These are phyloP conservation scores for Malus asiatica DNA, from an alignment of 306 rosid species.

Conservation along the genomic window DNA sequence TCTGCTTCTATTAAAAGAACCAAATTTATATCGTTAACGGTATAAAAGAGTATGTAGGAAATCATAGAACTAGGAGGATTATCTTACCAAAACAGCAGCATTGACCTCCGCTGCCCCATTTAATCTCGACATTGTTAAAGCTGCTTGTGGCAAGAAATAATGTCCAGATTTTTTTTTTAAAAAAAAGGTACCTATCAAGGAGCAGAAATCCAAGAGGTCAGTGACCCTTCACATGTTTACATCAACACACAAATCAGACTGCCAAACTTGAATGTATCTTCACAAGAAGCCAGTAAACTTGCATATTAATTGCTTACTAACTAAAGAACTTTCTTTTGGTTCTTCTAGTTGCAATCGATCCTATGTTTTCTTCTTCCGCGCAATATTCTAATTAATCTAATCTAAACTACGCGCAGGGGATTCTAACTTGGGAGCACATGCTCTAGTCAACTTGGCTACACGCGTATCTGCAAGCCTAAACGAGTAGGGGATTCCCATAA, in stretches of 20 bases:
- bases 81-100: conserved; percentile 23
- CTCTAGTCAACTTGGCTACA: too few species aligned
- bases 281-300: background rate
- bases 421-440: too few species aligned
- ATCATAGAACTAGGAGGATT: background rate
- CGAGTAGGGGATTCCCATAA: too few species aligned
- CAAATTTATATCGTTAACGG: background rate
- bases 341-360: background rate
- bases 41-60: background rate
- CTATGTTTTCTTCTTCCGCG: too few species aligned
- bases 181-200: background rate
- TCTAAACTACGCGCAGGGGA: too few species aligned
- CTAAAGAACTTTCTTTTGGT: background rate
- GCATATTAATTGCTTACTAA: background rate
- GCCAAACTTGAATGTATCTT: too few species aligned
- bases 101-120: conserved; percentile 13
- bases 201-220: background rate
- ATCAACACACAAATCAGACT: background rate
- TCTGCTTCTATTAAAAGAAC: conserved; percentile 23
- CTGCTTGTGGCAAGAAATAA: conserved; percentile 7
- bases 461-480: too few species aligned
- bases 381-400: too few species aligned
- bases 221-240: background rate
- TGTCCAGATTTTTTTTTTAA: background rate
- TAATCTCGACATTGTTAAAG: conserved; percentile 1